Conservation (phyloP, 2,329 filamentous ascomycete genomes). For the Colletotrichum liriopes region DNA sequence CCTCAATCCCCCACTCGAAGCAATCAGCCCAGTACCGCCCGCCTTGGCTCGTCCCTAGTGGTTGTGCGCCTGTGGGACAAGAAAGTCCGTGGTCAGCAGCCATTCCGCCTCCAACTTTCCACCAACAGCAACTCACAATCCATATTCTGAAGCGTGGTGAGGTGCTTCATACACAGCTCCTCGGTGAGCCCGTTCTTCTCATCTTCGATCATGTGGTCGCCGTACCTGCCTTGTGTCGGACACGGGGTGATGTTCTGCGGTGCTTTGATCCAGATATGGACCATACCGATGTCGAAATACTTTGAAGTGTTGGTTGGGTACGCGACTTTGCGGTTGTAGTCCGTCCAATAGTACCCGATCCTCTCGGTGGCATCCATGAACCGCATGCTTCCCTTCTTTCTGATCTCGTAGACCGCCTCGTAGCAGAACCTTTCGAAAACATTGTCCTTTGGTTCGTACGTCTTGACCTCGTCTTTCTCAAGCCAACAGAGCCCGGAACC, state of each 20-base stretch:
- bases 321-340: slow-evolving; percentile 27
- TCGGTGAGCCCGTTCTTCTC: background rate
- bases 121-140: slow-evolving; percentile 13
- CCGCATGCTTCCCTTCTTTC: background rate
- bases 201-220: slow-evolving; percentile 3
- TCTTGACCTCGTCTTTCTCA: slow-evolving; percentile 1
- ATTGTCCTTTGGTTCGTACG: slow-evolving; percentile 2
- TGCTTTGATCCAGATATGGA: slow-evolving; percentile 33
- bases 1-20: slow-evolving; percentile 39
- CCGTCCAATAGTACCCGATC: slow-evolving; percentile 29
- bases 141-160: slow-evolving; percentile 16
- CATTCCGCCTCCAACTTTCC: background rate
- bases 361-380: slow-evolving; percentile 1
- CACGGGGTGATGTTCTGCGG: slow-evolving; percentile 6
- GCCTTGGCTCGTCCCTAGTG: background rate
- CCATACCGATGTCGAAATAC: slow-evolving; percentile 18
- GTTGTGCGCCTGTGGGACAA: slow-evolving; percentile 8
- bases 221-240: background rate
- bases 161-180: slow-evolving; percentile 5
- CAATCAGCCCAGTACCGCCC: slow-evolving; percentile 29
- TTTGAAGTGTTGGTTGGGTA: background rate
- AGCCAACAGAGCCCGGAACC: slow-evolving; percentile 29
- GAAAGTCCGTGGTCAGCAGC: background rate
- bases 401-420: background rate
- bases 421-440: slow-evolving; percentile 21